Evolutionary conservation across 257 asterid species (phyloP), one percentile per base, ranked within the genome.

Genomic region (Prunella vulgaris): DNA sequence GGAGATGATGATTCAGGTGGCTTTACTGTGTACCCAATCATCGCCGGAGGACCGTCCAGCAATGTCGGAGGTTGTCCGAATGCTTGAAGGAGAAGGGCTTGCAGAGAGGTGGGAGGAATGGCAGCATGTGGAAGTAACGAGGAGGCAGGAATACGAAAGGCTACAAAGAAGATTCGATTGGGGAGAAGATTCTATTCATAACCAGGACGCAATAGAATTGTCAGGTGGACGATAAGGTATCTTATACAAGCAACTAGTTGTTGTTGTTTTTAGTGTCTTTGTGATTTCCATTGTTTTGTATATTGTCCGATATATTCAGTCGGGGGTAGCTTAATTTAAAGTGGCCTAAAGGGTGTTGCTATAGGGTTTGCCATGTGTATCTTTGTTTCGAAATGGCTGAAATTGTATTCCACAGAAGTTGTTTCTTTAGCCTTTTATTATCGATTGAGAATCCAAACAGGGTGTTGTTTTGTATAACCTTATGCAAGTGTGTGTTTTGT

Each of bases 1-100:
- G 30, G 99, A 93, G 85, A 88, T 87, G 95, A 84, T 93, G 99
- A 88, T 93, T 54, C 95, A 92, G 83, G 96, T 93, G 10, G 99
- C 99, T 1, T 66, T 93, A 14, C 91, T 90, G 0, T 88, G 99
- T 73, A 90, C 99, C 7, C 99, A 93, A 74, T 66, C 83, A 25
- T 87, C 96, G 1, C 94, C 97, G 0, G 97, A 88, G 74, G 97
- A 93, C n/a, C 94, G 99, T 1, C 98, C 98, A 1, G 88, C 90
- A n/a, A 92, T 92, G 98, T 92, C 98, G 0, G 97, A 84, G 72
- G 98, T 90, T 10, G 97, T 92, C 9, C 83, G 98, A 0, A 90
- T 92, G 97, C 83, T 92, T 10, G 98, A 90, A 81, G 98, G 98
- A 17, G 98, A 92, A 74, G 97, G 97, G 18, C 85, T 92, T 8